phyloP scores from a whole-genome alignment of 495 filamentous ascomycete genomes.

The Filosporella fistucella region DNA sequence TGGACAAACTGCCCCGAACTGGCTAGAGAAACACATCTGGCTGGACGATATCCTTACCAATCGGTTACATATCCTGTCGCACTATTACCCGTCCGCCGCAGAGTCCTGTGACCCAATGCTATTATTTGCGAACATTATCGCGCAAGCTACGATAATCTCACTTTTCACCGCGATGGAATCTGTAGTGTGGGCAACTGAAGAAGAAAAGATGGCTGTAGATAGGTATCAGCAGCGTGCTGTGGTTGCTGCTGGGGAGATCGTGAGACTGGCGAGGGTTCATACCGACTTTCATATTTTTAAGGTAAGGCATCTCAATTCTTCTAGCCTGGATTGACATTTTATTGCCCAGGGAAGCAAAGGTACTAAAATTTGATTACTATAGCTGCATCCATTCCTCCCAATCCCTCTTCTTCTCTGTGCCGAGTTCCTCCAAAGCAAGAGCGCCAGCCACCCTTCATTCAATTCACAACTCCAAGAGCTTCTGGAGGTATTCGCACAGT shows the following conservation, averaged over 20 bases:
- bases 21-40: neutral
- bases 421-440: too few relatives aligned
- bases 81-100: neutral
- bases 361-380: too few relatives aligned
- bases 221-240: neutral
- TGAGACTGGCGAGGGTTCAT: too few relatives aligned
- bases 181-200: neutral
- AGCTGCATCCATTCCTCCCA: too few relatives aligned
- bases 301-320: too few relatives aligned
- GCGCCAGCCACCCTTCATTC: too few relatives aligned
- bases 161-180: constrained; percentile 1
- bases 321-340: too few relatives aligned
- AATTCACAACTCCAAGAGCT: too few relatives aligned
- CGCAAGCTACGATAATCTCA: neutral
- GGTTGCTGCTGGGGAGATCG: constrained; percentile 2
- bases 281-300: too few relatives aligned
- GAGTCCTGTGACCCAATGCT: neutral
- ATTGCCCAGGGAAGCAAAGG: too few relatives aligned
- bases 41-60: neutral
- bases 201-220: neutral
- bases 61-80: neutral
- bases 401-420: too few relatives aligned
- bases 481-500: too few relatives aligned
- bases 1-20: neutral
- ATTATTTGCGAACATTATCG: constrained; percentile 1